A percentile compares a stretch with the other conserved stretches of the same genome.
Conservation (phyloP, 106 monocot species). For the Phalaenopsis equestris region DNA sequence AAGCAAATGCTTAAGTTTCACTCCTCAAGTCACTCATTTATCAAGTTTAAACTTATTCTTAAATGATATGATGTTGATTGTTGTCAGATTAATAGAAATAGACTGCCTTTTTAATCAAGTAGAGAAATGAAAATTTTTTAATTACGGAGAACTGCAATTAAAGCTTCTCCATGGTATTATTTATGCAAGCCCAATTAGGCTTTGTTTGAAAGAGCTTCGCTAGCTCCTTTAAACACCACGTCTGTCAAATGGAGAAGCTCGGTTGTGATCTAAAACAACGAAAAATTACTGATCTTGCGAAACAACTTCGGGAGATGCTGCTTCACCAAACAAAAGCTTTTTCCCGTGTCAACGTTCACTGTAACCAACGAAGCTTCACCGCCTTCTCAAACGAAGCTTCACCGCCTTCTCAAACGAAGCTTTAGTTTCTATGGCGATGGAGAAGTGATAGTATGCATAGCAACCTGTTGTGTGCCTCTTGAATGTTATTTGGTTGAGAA, state of each 20-base stretch:
- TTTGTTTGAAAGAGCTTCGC: too few species aligned
- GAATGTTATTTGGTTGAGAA: too few species aligned
- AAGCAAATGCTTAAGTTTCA: background rate
- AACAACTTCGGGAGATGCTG: too few species aligned
- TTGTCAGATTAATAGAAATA: background rate
- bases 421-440: background rate
- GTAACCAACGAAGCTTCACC: too few species aligned
- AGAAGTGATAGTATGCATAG: background rate
- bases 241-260: too few species aligned
- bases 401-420: too few species aligned
- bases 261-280: too few species aligned
- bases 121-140: background rate
- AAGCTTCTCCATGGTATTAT: background rate
- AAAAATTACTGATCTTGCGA: too few species aligned
- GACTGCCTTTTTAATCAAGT: background rate
- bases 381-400: too few species aligned
- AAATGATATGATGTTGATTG: background rate
- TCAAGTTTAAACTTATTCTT: background rate
- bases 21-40: background rate
- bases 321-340: too few species aligned
- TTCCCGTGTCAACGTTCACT: too few species aligned
- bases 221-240: too few species aligned
- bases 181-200: background rate
- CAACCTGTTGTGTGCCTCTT: background rate
- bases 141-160: background rate